phyloP scores from a whole-genome alignment of 805 yeast genomes.

The Wickerhamiella lipophila region DNA sequence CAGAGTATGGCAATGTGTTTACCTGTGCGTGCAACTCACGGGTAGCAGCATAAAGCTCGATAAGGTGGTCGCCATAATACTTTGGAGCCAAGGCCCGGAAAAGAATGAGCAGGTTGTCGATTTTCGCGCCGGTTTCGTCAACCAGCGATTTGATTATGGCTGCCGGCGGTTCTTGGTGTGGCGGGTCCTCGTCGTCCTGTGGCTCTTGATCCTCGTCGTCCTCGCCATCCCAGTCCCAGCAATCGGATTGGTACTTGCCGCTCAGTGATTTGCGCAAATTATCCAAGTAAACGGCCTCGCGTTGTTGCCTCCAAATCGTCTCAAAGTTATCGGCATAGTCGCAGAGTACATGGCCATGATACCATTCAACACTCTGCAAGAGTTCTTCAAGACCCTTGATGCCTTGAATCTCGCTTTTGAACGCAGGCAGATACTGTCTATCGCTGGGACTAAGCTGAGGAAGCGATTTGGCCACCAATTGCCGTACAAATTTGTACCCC shows the following conservation, averaged over 20 bases:
- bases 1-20: background rate
- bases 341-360: constrained; percentile 11
- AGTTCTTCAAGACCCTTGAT: constrained; percentile 13
- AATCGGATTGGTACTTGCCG: background rate
- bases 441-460: constrained; percentile 16
- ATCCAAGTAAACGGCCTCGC: constrained; percentile 13
- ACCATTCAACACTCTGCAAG: constrained; percentile 7
- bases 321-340: constrained; percentile 13
- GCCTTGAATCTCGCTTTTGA: constrained; percentile 11
- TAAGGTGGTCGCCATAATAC: constrained; percentile 13
- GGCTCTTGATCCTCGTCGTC: constrained; percentile 15
- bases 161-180: constrained; percentile 1
- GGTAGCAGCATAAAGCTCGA: constrained; percentile 19
- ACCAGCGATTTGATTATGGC: constrained; percentile 4
- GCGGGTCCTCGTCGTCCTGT: constrained; percentile 12
- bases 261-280: constrained; percentile 13
- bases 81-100: constrained; percentile 19
- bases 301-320: constrained; percentile 11
- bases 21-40: constrained; percentile 10
- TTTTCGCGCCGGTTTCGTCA: constrained; percentile 8
- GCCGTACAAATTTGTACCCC: constrained; percentile 11
- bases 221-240: constrained; percentile 20
- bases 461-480: constrained; percentile 11
- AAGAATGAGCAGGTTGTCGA: constrained; percentile 15
- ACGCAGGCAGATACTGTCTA: background rate